These are phyloP conservation scores for Endothia cerciana DNA, from an alignment of 2,329 filamentous ascomycete species.

Conservation along the genomic window DNA sequence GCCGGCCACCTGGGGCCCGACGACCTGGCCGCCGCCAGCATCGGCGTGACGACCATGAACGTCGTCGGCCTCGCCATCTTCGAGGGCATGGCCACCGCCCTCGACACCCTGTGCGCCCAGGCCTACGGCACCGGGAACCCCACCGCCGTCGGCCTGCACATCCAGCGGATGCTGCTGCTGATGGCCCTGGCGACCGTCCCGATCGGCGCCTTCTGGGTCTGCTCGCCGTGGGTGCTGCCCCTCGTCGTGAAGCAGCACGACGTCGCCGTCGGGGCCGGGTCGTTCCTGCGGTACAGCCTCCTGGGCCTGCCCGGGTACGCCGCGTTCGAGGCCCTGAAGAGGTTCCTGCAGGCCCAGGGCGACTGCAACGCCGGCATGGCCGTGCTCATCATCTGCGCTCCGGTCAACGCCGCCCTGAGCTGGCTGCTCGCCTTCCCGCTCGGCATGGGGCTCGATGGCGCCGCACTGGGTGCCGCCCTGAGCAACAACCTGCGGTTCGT, in stretches of 20 bases:
- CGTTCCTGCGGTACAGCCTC: slow-evolving; percentile 52
- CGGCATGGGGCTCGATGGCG: slow-evolving; percentile 53
- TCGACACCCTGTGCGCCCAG: slow-evolving; percentile 56
- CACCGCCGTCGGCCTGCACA: slow-evolving; percentile 53
- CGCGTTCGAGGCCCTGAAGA: slow-evolving; percentile 57
- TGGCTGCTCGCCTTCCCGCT: slow-evolving; percentile 51
- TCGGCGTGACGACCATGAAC: slow-evolving; percentile 57
- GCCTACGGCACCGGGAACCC: slow-evolving; percentile 54
- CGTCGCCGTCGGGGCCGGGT: slow-evolving; percentile 52
- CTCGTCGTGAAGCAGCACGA: slow-evolving; percentile 51
- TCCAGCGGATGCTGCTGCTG: slow-evolving; percentile 56
- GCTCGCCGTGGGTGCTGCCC: slow-evolving; percentile 49
- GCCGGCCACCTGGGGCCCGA: slow-evolving; percentile 56
- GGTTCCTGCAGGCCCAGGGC: slow-evolving; percentile 59
- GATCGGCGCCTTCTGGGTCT: slow-evolving; percentile 53
- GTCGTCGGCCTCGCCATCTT: slow-evolving; percentile 56
- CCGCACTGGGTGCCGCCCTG: slow-evolving; percentile 53
- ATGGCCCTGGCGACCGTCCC: slow-evolving; percentile 52
- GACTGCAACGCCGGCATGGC: slow-evolving; percentile 54
- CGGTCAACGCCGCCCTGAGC: slow-evolving; percentile 52
- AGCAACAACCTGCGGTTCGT: slow-evolving; percentile 53
- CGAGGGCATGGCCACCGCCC: slow-evolving; percentile 54
- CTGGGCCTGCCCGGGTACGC: slow-evolving; percentile 57
- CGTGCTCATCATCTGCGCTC: slow-evolving; percentile 51
- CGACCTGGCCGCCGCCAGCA: slow-evolving; percentile 55